Evolutionary conservation across 345 rosid species (phyloP).

Genomic region (Salix arbutifolia): DNA sequence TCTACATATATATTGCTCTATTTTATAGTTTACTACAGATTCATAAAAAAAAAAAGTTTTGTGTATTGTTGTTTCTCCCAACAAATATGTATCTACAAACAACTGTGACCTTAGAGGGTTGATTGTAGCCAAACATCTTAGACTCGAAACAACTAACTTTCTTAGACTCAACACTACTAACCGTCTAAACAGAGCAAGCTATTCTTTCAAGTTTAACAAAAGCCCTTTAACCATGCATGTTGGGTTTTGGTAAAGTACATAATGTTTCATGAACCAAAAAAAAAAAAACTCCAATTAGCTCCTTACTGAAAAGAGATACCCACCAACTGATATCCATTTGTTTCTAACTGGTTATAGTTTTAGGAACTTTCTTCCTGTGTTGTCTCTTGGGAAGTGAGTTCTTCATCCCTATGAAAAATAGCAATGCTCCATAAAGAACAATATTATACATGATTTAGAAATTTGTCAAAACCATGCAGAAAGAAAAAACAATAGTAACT

Average conservation of each 20-base stretch:
- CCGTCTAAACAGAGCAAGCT: not conserved
- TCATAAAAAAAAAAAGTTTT: no score
- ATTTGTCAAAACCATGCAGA: not conserved
- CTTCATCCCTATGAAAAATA: conserved; percentile 27
- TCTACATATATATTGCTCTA: no score
- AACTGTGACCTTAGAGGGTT: no score
- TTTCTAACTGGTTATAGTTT: conserved; percentile 13
- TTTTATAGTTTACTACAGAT: no score
- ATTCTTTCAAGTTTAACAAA: not conserved
- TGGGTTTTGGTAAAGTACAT: not conserved
- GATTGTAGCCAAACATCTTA: no score
- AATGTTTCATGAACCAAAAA: no score
- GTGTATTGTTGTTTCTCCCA: no score
- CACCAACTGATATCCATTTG: not conserved
- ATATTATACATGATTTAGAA: conserved; percentile 8
- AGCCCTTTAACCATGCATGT: not conserved
- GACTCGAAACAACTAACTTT: no score
- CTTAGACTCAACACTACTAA: not conserved
- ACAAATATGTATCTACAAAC: no score
- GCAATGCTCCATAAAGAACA: conserved; percentile 20
- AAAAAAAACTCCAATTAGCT: not conserved
- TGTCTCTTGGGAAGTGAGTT: conserved; percentile 19
- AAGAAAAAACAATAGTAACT: not conserved
- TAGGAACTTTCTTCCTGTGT: conserved; percentile 14
- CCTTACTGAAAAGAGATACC: not conserved